These are phyloP conservation scores for Fusarium lyarnte DNA, from an alignment of 2,329 filamentous ascomycete genomes.

Conservation along the genomic window DNA sequence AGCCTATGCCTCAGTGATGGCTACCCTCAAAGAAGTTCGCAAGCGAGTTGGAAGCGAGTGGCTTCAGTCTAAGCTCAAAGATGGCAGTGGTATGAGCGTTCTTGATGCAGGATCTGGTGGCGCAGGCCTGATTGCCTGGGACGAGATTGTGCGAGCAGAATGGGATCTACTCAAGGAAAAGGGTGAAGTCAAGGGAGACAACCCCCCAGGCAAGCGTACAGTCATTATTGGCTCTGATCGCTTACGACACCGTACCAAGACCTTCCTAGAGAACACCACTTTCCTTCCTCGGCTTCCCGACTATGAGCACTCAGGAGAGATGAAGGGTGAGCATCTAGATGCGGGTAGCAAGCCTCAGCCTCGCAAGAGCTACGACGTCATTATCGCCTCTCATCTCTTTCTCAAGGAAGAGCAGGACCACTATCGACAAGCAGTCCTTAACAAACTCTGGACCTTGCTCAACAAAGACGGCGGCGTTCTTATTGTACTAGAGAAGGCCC, in stretches of 20 bases:
- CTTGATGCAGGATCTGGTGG: conserved; percentile 81
- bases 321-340: conserved; percentile 67
- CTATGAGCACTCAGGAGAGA: conserved; percentile 73
- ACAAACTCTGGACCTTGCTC: conserved; percentile 90
- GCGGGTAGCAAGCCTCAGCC: conserved; percentile 63
- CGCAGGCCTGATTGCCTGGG: conserved; percentile 78
- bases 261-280: conserved; percentile 85
- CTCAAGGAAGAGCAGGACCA: conserved; percentile 80
- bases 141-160: conserved; percentile 81
- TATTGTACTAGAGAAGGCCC: conserved; percentile 88
- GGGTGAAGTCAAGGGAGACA: conserved; percentile 52
- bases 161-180: conserved; percentile 75
- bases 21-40: conserved; percentile 76
- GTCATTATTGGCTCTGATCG: conserved; percentile 81
- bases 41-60: conserved; percentile 77
- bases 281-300: conserved; percentile 94
- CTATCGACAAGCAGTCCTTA: conserved; percentile 78
- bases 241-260: conserved; percentile 78
- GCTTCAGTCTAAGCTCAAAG: conserved; percentile 71
- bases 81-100: conserved; percentile 67
- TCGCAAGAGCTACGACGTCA: conserved; percentile 86
- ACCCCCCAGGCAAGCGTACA: conserved; percentile 76
- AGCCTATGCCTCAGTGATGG: conserved; percentile 74
- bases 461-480: conserved; percentile 87
- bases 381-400: conserved; percentile 87